These are phyloP conservation scores for Kurtzmaniella natalensis DNA, from an alignment of 1,139 yeast genomes.

Conservation along the genomic window DNA sequence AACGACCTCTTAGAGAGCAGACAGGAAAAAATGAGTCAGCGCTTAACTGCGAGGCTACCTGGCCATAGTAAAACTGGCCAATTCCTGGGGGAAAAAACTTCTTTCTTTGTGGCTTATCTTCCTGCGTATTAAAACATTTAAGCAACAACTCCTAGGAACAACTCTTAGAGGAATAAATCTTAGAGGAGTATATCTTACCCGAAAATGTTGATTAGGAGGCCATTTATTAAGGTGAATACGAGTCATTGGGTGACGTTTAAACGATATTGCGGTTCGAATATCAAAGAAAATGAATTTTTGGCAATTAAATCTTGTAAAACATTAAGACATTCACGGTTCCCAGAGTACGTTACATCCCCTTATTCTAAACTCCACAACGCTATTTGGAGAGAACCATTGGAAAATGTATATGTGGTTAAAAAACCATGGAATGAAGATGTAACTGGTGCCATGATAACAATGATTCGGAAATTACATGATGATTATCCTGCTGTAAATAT, in stretches of 20 bases:
- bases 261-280: not conserved
- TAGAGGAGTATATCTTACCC: too few species aligned
- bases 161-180: too few species aligned
- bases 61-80: too few species aligned
- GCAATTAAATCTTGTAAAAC: constrained; percentile 11
- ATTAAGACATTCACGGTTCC: constrained; percentile 16
- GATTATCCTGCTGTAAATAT: constrained; percentile 70
- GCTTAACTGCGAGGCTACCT: too few species aligned
- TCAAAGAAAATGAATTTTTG: constrained; percentile 6
- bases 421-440: constrained; percentile 77
- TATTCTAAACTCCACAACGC: constrained; percentile 47
- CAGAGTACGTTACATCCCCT: constrained; percentile 41
- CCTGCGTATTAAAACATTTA: too few species aligned
- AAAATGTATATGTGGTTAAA: constrained; percentile 73
- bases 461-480: constrained; percentile 52
- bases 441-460: constrained; percentile 59
- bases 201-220: too few species aligned
- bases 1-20: too few species aligned
- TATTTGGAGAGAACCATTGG: constrained; percentile 47
- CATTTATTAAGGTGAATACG: too few species aligned
- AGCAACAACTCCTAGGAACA: too few species aligned
- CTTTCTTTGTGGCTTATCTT: too few species aligned
- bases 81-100: too few species aligned
- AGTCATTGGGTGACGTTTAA: not conserved
- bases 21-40: too few species aligned